Evolutionary conservation across 352 stramenopile genomes (phyloP).

Genomic region (Phytophthora crassamura): DNA sequence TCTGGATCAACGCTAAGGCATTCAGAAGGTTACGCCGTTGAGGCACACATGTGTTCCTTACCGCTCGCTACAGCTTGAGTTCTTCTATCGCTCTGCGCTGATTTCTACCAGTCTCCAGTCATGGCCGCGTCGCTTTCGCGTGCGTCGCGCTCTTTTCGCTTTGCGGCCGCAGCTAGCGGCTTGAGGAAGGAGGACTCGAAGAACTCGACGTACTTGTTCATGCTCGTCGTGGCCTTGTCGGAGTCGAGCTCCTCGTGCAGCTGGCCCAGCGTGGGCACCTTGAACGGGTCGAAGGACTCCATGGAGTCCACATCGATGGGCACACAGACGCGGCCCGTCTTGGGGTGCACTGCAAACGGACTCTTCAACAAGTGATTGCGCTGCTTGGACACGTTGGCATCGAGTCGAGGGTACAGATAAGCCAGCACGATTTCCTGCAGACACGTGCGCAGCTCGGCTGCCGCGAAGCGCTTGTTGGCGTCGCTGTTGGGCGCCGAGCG

Average conservation of each 20-base stretch:
- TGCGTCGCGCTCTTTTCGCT: constrained; percentile 75
- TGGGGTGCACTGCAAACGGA: constrained; percentile 98
- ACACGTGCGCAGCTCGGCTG: constrained; percentile 87
- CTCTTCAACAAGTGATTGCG: constrained; percentile 99
- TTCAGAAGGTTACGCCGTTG: constrained; percentile 23
- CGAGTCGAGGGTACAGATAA: constrained; percentile 97
- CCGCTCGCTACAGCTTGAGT: constrained; percentile 24
- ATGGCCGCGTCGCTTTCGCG: constrained; percentile 78
- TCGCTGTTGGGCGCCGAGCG: constrained; percentile 44
- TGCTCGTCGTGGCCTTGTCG: constrained; percentile 56
- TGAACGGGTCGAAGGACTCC: constrained; percentile 88
- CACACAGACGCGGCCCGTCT: constrained; percentile 98
- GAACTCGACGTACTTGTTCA: constrained; percentile 75
- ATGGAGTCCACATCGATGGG: constrained; percentile 91
- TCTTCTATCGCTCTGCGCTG: constrained; percentile 14
- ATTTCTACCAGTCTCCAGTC: constrained; percentile 79
- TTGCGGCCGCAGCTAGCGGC: constrained; percentile 58
- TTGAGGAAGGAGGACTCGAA: constrained; percentile 83
- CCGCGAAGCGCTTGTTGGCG: constrained; percentile 64
- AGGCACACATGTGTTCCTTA: constrained; percentile 41
- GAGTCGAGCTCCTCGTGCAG: constrained; percentile 87
- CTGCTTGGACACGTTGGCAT: constrained; percentile 99
- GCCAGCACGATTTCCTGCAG: constrained; percentile 96
- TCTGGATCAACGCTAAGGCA: not conserved
- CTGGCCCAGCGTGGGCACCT: constrained; percentile 85